These are phyloP conservation scores for Arthrobotrys entomopaga DNA, from an alignment of 2,329 filamentous ascomycete species.

Conservation along the genomic window DNA sequence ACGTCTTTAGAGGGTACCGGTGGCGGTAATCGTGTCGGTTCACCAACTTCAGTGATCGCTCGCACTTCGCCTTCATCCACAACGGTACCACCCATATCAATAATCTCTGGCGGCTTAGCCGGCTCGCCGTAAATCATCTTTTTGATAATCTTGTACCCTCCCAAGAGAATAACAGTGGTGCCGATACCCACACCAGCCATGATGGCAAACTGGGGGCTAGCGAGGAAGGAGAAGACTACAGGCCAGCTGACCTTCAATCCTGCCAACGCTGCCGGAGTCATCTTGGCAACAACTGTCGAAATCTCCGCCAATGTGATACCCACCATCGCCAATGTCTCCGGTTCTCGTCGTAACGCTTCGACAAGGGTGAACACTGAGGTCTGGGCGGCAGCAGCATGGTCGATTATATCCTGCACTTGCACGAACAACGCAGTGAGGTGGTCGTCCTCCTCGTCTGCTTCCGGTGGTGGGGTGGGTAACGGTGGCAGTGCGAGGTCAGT, in stretches of 20 bases:
- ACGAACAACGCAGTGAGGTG: constrained; percentile 56
- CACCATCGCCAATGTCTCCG: constrained; percentile 91
- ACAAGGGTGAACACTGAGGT: constrained; percentile 81
- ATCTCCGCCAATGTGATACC: constrained; percentile 92
- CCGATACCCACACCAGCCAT: constrained; percentile 88
- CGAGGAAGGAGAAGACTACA: constrained; percentile 83
- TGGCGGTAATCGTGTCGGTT: constrained; percentile 13
- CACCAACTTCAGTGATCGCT: constrained; percentile 30
- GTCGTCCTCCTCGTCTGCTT: constrained; percentile 43
- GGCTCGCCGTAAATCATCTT: constrained; percentile 67
- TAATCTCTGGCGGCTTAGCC: constrained; percentile 43
- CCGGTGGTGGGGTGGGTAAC: constrained; percentile 31
- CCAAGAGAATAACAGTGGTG: constrained; percentile 94
- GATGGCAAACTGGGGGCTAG: constrained; percentile 93
- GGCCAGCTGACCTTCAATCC: constrained; percentile 83
- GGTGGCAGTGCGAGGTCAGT: constrained; percentile 50
- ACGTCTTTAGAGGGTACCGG: constrained; percentile 9
- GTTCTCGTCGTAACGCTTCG: constrained; percentile 79
- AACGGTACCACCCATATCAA: constrained; percentile 51
- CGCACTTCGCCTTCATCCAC: constrained; percentile 47
- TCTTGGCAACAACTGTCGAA: constrained; percentile 80
- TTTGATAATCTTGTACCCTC: constrained; percentile 97
- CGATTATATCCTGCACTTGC: constrained; percentile 58
- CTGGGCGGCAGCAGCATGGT: constrained; percentile 57
- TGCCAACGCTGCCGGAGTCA: constrained; percentile 81